Percentiles rank a stretch among this genome's conserved stretches.
These are phyloP conservation scores for Trypanosoma boissoni DNA, from an alignment of 208 protist species.

Conservation along the genomic window DNA sequence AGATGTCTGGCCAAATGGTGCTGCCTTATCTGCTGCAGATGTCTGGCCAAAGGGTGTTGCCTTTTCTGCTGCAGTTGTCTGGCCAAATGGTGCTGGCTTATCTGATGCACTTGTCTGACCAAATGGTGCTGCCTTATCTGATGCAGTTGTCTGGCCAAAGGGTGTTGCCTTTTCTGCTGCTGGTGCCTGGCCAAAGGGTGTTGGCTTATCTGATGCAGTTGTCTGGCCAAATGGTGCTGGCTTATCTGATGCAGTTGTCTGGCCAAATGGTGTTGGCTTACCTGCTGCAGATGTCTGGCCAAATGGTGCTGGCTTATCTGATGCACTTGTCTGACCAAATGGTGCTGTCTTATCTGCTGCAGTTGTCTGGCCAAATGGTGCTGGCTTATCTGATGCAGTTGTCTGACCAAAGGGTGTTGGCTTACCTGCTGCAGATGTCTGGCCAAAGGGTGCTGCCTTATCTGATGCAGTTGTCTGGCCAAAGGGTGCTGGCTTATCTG, in stretches of 20 bases:
- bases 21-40: neutral
- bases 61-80: neutral
- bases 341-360: neutral
- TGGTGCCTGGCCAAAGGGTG: neutral
- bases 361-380: neutral
- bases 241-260: constrained; percentile 2
- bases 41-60: neutral
- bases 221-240: constrained; percentile 1
- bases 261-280: constrained; percentile 5
- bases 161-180: neutral
- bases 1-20: neutral
- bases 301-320: neutral
- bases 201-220: constrained; percentile 4
- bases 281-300: constrained; percentile 1
- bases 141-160: constrained; percentile 18
- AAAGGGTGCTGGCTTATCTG: too few species aligned
- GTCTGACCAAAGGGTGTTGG: neutral
- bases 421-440: neutral
- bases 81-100: constrained; percentile 5
- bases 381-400: neutral
- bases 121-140: constrained; percentile 9
- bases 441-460: too few species aligned
- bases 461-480: too few species aligned
- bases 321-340: neutral
- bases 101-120: neutral